These are phyloP conservation scores for Ascochyta clinopodiicola DNA, from an alignment of 2,329 filamentous ascomycete genomes.

Conservation along the genomic window DNA sequence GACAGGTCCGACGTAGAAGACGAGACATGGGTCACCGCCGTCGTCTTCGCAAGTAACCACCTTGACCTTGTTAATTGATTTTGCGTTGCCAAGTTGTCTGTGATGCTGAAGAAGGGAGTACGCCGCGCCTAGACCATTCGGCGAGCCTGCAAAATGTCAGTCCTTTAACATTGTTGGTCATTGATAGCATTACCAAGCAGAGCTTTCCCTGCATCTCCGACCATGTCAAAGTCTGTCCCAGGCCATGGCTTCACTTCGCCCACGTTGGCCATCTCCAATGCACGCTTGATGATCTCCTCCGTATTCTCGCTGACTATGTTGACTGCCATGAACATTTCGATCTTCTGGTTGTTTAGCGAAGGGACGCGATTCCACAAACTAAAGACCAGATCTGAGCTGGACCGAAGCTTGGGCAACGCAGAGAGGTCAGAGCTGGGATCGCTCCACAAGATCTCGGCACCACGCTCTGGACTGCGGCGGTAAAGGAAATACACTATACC, in stretches of 20 bases:
- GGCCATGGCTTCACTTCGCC: conserved; percentile 1
- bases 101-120: conserved; percentile 19
- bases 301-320: conserved; percentile 2
- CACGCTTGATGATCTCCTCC: background rate
- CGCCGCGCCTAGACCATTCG: conserved; percentile 6
- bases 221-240: conserved; percentile 1
- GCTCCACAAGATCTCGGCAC: background rate
- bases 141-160: conserved; percentile 5
- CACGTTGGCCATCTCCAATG: background rate
- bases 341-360: background rate
- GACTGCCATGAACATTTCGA: conserved; percentile 8
- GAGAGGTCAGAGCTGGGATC: background rate
- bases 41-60: background rate
- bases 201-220: background rate
- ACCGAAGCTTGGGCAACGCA: conserved; percentile 5
- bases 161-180: background rate
- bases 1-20: conserved; percentile 3
- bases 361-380: conserved; percentile 12
- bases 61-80: conserved; percentile 11
- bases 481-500: conserved; percentile 19
- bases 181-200: background rate
- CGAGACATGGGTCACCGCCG: background rate
- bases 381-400: conserved; percentile 19
- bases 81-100: conserved; percentile 9
- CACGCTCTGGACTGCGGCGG: conserved; percentile 4